Conservation (phyloP, 805 yeast species). For the Wickerhamiella parazyma region DNA sequence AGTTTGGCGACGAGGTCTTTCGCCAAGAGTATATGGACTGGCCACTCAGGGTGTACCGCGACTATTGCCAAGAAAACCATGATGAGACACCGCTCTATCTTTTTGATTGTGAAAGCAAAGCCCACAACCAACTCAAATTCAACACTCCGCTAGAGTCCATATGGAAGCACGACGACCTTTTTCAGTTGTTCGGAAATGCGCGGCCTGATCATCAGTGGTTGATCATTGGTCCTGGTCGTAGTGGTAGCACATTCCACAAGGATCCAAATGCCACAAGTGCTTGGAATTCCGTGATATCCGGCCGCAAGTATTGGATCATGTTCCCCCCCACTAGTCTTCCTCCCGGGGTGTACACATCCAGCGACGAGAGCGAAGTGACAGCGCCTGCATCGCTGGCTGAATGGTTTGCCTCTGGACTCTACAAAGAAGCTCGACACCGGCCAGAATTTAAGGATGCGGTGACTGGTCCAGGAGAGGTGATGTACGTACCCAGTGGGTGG, state of each 20-base stretch:
- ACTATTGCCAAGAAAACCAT: slow-evolving; percentile 44
- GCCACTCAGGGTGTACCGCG: slow-evolving; percentile 47
- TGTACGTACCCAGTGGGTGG: slow-evolving; percentile 93
- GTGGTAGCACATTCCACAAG: slow-evolving; percentile 85
- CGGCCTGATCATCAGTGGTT: slow-evolving; percentile 91
- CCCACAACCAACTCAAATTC: slow-evolving; percentile 49
- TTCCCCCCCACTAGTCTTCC: slow-evolving; percentile 64
- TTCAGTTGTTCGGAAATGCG: slow-evolving; percentile 36
- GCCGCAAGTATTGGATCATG: slow-evolving; percentile 79
- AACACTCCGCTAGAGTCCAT: slow-evolving; percentile 33
- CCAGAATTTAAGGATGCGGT: slow-evolving; percentile 50
- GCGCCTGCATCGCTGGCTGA: slow-evolving; percentile 88
- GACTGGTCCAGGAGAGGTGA: slow-evolving; percentile 69
- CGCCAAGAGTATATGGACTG: slow-evolving; percentile 80
- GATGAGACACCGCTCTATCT: slow-evolving; percentile 81
- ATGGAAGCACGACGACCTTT: slow-evolving; percentile 43
- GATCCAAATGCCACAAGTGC: slow-evolving; percentile 88
- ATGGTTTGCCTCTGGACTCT: slow-evolving; percentile 76
- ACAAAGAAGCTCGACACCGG: slow-evolving; percentile 42
- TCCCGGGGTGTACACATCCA: slow-evolving; percentile 73
- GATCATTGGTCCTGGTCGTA: slow-evolving; percentile 66
- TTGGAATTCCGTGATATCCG: slow-evolving; percentile 71
- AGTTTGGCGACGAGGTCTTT: slow-evolving; percentile 51
- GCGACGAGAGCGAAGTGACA: slow-evolving; percentile 74
- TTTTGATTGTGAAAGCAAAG: slow-evolving; percentile 67